Conservation (phyloP, 352 stramenopile species). For the Plasmopara muralis region DNA sequence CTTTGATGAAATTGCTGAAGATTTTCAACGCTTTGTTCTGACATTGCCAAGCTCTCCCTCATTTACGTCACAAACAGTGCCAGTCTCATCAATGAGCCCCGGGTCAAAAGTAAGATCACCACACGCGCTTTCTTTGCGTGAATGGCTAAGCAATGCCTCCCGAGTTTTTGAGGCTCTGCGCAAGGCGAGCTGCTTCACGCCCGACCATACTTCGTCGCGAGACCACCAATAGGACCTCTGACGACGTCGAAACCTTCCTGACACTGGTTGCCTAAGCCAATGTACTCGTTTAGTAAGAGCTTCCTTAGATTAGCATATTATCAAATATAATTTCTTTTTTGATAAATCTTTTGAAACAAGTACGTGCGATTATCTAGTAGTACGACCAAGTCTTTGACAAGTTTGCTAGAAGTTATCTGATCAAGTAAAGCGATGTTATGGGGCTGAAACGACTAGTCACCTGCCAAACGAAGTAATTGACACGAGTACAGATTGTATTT, state of each 20-base stretch:
- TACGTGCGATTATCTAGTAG: too few species aligned
- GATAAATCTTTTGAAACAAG: too few species aligned
- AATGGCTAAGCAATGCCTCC: constrained; percentile 68
- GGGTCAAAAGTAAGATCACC: constrained; percentile 12
- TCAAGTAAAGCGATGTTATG: too few species aligned
- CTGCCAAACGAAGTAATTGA: too few species aligned
- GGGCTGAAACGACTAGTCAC: too few species aligned
- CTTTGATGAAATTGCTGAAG: constrained; percentile 29
- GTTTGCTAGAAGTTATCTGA: too few species aligned
- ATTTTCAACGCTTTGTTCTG: constrained; percentile 24
- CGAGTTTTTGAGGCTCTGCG: constrained; percentile 65
- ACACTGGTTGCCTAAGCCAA: neutral
- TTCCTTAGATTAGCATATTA: too few species aligned
- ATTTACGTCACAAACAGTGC: constrained; percentile 12
- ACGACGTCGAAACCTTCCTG: too few species aligned
- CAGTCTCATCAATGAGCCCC: neutral
- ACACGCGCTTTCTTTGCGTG: constrained; percentile 47
- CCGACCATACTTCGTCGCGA: constrained; percentile 35
- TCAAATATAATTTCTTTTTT: too few species aligned
- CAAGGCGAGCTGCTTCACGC: constrained; percentile 52
- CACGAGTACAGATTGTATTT: too few species aligned
- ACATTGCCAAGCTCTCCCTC: constrained; percentile 25
- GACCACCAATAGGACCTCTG: constrained; percentile 31
- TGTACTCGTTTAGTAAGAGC: neutral
- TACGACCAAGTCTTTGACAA: too few species aligned